Evolutionary conservation across 345 rosid genomes (phyloP), one percentile per base, ranked within the genome.

Genomic region (Eucalyptus cloeziana): DNA sequence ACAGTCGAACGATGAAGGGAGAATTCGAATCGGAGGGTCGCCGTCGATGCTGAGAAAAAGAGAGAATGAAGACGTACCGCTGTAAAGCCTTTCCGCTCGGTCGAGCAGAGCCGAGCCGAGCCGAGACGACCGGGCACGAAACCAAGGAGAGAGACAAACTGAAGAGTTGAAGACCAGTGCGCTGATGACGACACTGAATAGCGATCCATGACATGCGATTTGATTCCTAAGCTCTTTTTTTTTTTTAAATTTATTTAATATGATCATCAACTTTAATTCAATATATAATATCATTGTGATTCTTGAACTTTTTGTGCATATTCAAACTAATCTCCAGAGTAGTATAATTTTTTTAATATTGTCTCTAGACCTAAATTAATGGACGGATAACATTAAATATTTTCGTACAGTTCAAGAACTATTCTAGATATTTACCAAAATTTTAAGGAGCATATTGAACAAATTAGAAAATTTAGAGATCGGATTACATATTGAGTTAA

Each of bases 401-500:
- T 52, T 52, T 19, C 2, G 10, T 52, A 52, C 8, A 4, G 1
- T 52, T 52, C 2, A 19, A 52, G 0, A 1, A 52, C 4, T 52
- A 52, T 52, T 52, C 21, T 52, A 19, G 4, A 52, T 52, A 52
- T 52, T 52, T 21, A 52, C 5, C 24, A 19, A 52, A 52, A 52
- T 0, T 21, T 52, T 52, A 52, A 52, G 58, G 25, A 52, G 25
- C 5, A 52, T 52, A 52, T 19, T 21, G 25, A 21, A 52, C 0
- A 52, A 19, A 52, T 52, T 52, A 52, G 10, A 52, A 19, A 52
- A 3, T 52, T 52, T 52, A 52, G 1, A 0, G 1, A 52, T 52
- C 2, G 3, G 0, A 52, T 52, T 52, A 19, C 0, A 7, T 0
- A 8, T 7, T 52, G 0, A 0, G 1, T 19, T 51, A 56, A 24